Percentiles rank a stretch among this genome's conserved stretches.
phyloP scores from a whole-genome alignment of 805 yeast species.

The Maudiozyma barnettii region DNA sequence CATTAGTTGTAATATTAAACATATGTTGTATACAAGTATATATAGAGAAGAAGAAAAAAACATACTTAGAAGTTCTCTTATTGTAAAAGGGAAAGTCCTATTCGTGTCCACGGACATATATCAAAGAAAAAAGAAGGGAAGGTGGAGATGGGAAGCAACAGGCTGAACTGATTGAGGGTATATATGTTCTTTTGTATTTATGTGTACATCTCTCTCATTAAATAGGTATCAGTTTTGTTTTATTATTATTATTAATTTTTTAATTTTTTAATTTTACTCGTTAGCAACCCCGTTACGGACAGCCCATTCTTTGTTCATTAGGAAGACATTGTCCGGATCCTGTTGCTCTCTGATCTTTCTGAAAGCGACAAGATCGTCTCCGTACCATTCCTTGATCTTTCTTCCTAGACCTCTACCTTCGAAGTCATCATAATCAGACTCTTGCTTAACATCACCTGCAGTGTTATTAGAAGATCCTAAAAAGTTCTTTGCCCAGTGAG shows the following conservation, averaged over 20 bases:
- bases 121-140: too few species aligned
- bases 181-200: too few species aligned
- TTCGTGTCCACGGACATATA: too few species aligned
- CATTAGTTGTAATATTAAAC: too few species aligned
- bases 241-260: too few species aligned
- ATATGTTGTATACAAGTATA: neutral
- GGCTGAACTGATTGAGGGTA: too few species aligned
- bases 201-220: too few species aligned
- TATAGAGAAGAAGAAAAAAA: neutral
- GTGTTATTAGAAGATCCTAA: constrained; percentile 44
- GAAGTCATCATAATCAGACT: constrained; percentile 41
- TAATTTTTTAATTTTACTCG: too few species aligned
- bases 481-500: constrained; percentile 98
- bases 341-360: constrained; percentile 52
- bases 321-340: constrained; percentile 77
- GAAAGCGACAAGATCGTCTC: constrained; percentile 53
- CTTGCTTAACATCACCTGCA: constrained; percentile 26
- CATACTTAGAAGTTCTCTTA: too few species aligned
- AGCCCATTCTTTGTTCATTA: constrained; percentile 75
- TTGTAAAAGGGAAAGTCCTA: too few species aligned
- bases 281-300: constrained; percentile 63
- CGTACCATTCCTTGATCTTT: constrained; percentile 70
- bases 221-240: too few species aligned
- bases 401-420: constrained; percentile 74
- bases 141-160: too few species aligned